Conservation (phyloP, 768 basidiomycete genomes). For the Peribolospora kevripleyi region DNA sequence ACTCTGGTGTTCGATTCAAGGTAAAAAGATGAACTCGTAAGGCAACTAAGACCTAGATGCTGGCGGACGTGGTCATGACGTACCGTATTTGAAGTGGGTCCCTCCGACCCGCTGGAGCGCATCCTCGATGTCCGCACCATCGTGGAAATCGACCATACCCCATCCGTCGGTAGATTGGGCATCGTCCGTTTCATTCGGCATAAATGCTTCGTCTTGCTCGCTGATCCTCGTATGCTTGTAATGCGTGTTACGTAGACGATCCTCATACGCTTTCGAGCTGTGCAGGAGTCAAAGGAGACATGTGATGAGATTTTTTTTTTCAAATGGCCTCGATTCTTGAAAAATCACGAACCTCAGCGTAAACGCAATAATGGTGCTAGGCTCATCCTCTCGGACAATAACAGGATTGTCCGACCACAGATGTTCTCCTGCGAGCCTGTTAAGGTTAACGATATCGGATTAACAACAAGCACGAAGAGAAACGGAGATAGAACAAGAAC, state of each 20-base stretch:
- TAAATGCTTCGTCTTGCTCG: conserved; percentile 59
- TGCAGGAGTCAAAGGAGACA: not conserved
- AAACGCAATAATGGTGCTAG: conserved; percentile 89
- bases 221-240: conserved; percentile 31
- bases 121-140: conserved; percentile 14
- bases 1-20: conserved; percentile 31
- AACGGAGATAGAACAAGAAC: not conserved
- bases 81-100: conserved; percentile 20
- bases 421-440: conserved; percentile 34
- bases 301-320: not conserved
- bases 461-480: not conserved
- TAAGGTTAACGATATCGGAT: not conserved
- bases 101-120: conserved; percentile 12
- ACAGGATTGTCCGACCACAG: conserved; percentile 85
- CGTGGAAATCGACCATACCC: conserved; percentile 71
- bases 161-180: conserved; percentile 70
- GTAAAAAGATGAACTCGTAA: not conserved
- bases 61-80: conserved; percentile 1
- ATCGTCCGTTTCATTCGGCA: conserved; percentile 68
- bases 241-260: conserved; percentile 15
- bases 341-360: conserved; percentile 44
- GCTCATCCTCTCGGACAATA: conserved; percentile 87
- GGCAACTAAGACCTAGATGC: conserved; percentile 1
- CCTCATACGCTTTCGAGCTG: conserved; percentile 21
- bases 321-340: not conserved